These are phyloP conservation scores for Tetrahymena borealis DNA, from an alignment of 73 alveolate species.

Conservation along the genomic window DNA sequence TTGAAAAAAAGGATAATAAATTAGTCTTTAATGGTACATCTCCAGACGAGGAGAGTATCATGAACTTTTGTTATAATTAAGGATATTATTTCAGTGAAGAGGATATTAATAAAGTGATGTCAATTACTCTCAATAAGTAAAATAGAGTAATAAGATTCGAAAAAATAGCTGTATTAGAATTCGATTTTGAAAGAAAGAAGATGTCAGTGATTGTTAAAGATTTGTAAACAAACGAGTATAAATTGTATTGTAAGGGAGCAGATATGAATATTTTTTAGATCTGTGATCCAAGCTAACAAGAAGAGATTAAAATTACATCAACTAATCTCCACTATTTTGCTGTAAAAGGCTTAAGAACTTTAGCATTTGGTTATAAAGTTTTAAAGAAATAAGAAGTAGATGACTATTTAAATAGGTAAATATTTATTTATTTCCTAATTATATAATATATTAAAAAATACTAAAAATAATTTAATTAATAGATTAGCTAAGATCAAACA, in stretches of 20 bases:
- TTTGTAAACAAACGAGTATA: not conserved
- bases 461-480: no score
- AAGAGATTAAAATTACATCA: not conserved
- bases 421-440: not conserved
- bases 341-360: slow-evolving; percentile 46
- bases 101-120: slow-evolving; percentile 7
- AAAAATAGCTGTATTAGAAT: slow-evolving; percentile 37
- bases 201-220: slow-evolving; percentile 73
- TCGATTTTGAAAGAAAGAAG: slow-evolving; percentile 79
- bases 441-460: not conserved
- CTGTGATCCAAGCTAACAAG: not conserved
- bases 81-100: slow-evolving; percentile 41
- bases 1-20: slow-evolving; percentile 47
- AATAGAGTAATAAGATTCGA: not conserved
- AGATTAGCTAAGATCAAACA: not conserved
- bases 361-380: slow-evolving; percentile 32
- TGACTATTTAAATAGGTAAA: slow-evolving; percentile 6
- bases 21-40: slow-evolving; percentile 68
- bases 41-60: slow-evolving; percentile 87
- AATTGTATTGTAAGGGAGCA: slow-evolving; percentile 66
- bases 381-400: slow-evolving; percentile 8
- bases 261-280: slow-evolving; percentile 48
- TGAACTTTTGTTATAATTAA: slow-evolving; percentile 52
- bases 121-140: not conserved
- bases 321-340: slow-evolving; percentile 16